A percentile compares a stretch with the other conserved stretches of the same genome.
These are phyloP conservation scores for Paecilomyces sp. DNA, from an alignment of 2,329 filamentous ascomycete species.

Conservation along the genomic window DNA sequence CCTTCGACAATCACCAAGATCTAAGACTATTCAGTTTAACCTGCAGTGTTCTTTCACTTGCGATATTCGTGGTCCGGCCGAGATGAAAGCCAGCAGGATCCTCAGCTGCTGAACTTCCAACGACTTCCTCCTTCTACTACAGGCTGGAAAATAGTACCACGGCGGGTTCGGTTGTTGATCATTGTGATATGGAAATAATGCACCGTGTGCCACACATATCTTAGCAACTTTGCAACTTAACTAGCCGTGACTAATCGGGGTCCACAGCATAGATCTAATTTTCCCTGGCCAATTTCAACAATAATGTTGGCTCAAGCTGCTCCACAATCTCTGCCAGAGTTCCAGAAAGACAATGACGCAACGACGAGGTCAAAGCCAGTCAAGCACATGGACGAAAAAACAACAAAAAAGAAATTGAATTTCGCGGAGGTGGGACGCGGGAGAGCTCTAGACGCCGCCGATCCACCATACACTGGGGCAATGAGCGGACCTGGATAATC, in stretches of 20 bases:
- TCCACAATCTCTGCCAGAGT: not conserved
- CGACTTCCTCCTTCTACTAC: not conserved
- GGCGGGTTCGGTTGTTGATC: not conserved
- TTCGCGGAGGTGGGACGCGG: not conserved
- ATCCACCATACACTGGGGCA: not conserved
- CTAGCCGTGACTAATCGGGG: not conserved
- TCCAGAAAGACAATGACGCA: not conserved
- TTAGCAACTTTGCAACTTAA: not conserved
- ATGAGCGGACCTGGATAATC: not conserved
- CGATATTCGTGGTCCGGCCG: no score
- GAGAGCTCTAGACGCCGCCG: not conserved
- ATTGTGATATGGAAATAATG: not conserved
- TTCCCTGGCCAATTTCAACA: not conserved
- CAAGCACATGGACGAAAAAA: not conserved
- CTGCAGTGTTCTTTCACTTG: no score
- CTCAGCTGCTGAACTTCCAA: not conserved
- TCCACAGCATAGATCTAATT: not conserved
- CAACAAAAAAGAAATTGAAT: not conserved
- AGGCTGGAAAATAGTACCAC: not conserved
- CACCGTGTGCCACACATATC: not conserved
- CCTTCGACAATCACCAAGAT: no score
- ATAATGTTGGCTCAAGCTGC: not conserved
- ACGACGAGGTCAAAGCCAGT: not conserved
- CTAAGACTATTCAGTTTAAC: no score
- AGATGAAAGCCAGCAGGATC: no score